Evolutionary conservation across 2,329 filamentous ascomycete species (phyloP).

Genomic region (Claviceps arundinis): DNA sequence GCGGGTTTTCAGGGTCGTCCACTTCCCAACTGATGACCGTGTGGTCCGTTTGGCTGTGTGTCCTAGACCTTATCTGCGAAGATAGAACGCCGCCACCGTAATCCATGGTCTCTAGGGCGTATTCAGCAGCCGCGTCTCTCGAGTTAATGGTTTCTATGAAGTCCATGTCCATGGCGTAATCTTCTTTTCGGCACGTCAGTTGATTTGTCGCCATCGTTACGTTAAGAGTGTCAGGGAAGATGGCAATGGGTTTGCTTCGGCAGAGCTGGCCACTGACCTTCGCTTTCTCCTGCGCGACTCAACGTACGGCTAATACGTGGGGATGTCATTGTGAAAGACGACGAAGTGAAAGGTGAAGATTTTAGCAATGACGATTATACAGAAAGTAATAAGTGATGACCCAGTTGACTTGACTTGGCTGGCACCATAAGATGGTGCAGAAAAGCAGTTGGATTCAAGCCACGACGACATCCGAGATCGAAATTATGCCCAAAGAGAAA

Average conservation of each 20-base stretch:
- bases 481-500: no score
- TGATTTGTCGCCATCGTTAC: neutral
- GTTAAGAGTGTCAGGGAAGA: neutral
- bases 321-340: neutral
- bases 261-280: neutral
- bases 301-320: neutral
- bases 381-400: neutral
- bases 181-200: constrained; percentile 12
- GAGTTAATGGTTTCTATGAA: constrained; percentile 7
- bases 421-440: no score
- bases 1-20: constrained; percentile 37
- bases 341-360: neutral
- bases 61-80: constrained; percentile 19
- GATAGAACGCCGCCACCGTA: constrained; percentile 13
- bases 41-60: constrained; percentile 19
- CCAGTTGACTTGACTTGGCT: neutral
- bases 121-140: constrained; percentile 25
- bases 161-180: constrained; percentile 13
- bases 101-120: constrained; percentile 28
- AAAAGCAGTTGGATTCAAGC: no score
- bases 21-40: constrained; percentile 31
- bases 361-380: neutral
- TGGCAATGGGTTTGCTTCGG: neutral
- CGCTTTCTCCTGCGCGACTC: neutral
- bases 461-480: no score